These are phyloP conservation scores for Fusarium torulosum DNA, from an alignment of 2,329 filamentous ascomycete genomes.

Conservation along the genomic window DNA sequence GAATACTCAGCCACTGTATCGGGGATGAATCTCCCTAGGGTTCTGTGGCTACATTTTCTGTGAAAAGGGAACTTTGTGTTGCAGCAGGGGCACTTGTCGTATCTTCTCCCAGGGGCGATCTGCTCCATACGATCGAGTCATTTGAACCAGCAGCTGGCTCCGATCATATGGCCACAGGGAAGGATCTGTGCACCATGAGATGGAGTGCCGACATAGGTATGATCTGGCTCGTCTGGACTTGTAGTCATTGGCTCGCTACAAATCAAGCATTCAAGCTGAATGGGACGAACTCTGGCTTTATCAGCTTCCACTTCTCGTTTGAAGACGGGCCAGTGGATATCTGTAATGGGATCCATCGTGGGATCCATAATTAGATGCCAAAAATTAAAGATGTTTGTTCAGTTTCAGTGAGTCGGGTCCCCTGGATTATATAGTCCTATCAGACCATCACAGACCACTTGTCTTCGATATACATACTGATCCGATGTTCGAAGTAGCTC, in stretches of 20 bases:
- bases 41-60: neutral
- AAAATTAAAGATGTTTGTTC: neutral
- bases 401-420: neutral
- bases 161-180: constrained; percentile 6
- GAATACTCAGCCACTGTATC: neutral
- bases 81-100: neutral
- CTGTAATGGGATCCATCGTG: neutral
- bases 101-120: no score
- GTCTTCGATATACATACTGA: neutral
- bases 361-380: neutral
- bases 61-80: neutral
- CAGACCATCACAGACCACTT: neutral
- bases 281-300: neutral
- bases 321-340: constrained; percentile 14
- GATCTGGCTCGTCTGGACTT: neutral
- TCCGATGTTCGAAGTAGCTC: neutral
- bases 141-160: neutral
- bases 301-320: neutral
- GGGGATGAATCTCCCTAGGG: neutral
- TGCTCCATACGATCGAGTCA: accelerated
- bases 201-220: neutral
- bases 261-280: neutral
- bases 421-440: neutral
- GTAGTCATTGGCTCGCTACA: constrained; percentile 1
- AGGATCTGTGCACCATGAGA: neutral